phyloP scores from a whole-genome alignment of 2,329 filamentous ascomycete genomes.

The Aspergillus sp. region DNA sequence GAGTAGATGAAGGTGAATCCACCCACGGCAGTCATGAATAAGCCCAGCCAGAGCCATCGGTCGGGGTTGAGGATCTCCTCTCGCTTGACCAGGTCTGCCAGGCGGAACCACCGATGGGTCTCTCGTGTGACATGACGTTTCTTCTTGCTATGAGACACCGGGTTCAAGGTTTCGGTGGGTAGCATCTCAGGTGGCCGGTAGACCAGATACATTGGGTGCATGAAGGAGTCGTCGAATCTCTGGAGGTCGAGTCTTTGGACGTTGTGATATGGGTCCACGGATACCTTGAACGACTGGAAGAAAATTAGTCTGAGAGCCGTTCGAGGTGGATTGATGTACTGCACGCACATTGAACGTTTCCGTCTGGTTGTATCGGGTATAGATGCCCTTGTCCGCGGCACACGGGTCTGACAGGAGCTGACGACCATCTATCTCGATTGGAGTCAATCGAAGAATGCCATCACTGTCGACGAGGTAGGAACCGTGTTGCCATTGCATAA shows the following conservation, averaged over 20 bases:
- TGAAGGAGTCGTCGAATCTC: slow-evolving; percentile 60
- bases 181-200: slow-evolving; percentile 66
- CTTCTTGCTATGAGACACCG: slow-evolving; percentile 43
- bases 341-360: slow-evolving; percentile 59
- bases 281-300: slow-evolving; percentile 40
- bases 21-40: slow-evolving; percentile 46
- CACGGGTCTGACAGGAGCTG: slow-evolving; percentile 67
- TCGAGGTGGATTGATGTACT: not conserved
- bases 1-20: slow-evolving; percentile 37
- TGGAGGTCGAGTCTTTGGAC: slow-evolving; percentile 63
- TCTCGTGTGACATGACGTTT: slow-evolving; percentile 28
- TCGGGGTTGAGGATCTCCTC: slow-evolving; percentile 39
- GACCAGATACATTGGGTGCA: slow-evolving; percentile 67
- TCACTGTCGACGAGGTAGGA: slow-evolving; percentile 56
- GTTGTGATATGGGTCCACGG: slow-evolving; percentile 60
- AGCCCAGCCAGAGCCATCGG: slow-evolving; percentile 48
- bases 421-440: slow-evolving; percentile 64
- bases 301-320: slow-evolving; percentile 6
- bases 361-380: slow-evolving; percentile 65
- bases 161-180: slow-evolving; percentile 65
- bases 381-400: slow-evolving; percentile 51
- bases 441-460: slow-evolving; percentile 58
- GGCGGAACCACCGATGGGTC: slow-evolving; percentile 20
- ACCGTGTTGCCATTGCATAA: slow-evolving; percentile 74
- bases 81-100: slow-evolving; percentile 26